Conservation (phyloP, 2,329 filamentous ascomycete species). For the Lachnellula suecica region DNA sequence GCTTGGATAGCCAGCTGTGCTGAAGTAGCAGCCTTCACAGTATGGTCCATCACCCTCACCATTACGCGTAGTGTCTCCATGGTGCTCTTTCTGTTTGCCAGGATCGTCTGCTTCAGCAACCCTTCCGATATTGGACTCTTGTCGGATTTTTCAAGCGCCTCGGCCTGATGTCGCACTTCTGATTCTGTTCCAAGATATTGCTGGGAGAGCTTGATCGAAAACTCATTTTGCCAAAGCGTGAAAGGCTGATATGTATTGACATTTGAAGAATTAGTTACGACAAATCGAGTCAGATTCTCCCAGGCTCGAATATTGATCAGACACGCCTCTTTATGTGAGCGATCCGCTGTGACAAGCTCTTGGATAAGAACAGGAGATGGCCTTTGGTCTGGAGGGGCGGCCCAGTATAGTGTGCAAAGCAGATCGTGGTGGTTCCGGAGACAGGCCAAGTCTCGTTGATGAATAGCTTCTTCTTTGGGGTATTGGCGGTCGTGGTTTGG, state of each 20-base stretch:
- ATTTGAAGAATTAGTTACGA: slow-evolving; percentile 47
- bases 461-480: slow-evolving; percentile 59
- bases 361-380: slow-evolving; percentile 55
- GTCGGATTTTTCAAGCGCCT: slow-evolving; percentile 3
- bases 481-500: slow-evolving; percentile 67
- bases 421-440: slow-evolving; percentile 69
- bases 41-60: slow-evolving; percentile 15
- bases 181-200: slow-evolving; percentile 46
- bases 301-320: slow-evolving; percentile 63
- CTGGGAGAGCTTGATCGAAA: slow-evolving; percentile 56
- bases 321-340: slow-evolving; percentile 66
- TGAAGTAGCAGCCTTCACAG: slow-evolving; percentile 16
- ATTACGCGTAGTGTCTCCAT: slow-evolving; percentile 19
- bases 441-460: slow-evolving; percentile 60
- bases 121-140: slow-evolving; percentile 14
- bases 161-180: slow-evolving; percentile 24
- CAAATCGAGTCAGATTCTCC: slow-evolving; percentile 60
- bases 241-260: slow-evolving; percentile 48
- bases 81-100: slow-evolving; percentile 19
- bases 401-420: slow-evolving; percentile 66
- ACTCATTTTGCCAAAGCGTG: slow-evolving; percentile 53
- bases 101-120: slow-evolving; percentile 13
- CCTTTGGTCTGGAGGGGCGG: slow-evolving; percentile 53
- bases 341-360: slow-evolving; percentile 56
- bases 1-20: slow-evolving; percentile 17